Conservation (phyloP, 169 alveolate species). For the Cryptosporidium xiaoi region DNA sequence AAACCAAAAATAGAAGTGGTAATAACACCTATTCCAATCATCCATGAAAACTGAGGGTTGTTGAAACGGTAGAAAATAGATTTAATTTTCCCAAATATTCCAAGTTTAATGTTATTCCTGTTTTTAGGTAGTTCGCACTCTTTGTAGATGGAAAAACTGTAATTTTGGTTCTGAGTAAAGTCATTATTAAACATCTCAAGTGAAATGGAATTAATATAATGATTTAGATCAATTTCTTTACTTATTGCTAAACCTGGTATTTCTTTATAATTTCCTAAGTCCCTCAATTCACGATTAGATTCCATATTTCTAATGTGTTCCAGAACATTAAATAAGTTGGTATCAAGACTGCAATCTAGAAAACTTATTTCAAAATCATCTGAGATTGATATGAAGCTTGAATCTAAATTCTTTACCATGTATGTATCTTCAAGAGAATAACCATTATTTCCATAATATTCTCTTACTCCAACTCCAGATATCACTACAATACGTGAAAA, state of each 20-base stretch:
- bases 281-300: slow-evolving; percentile 17
- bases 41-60: slow-evolving; percentile 21
- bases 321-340: slow-evolving; percentile 48
- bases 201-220: slow-evolving; percentile 19
- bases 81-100: not conserved
- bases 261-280: not conserved
- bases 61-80: not conserved
- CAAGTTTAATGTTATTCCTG: not conserved
- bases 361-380: slow-evolving; percentile 24
- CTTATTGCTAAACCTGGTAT: slow-evolving; percentile 31
- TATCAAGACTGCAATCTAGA: slow-evolving; percentile 36
- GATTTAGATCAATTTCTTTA: slow-evolving; percentile 16
- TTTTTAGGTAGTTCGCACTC: too few relatives aligned
- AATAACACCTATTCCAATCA: slow-evolving; percentile 43
- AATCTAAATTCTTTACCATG: slow-evolving; percentile 89
- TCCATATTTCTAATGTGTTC: slow-evolving; percentile 34
- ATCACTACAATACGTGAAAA: slow-evolving; percentile 94
- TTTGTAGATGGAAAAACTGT: not conserved
- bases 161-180: not conserved
- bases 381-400: not conserved
- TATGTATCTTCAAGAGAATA: slow-evolving; percentile 93
- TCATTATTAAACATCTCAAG: slow-evolving; percentile 29
- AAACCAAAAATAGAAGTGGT: slow-evolving; percentile 54
- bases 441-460: slow-evolving; percentile 97
- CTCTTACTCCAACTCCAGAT: slow-evolving; percentile 99